phyloP scores from a whole-genome alignment of 179 eudicot genomes.

The Silene vulgaris region DNA sequence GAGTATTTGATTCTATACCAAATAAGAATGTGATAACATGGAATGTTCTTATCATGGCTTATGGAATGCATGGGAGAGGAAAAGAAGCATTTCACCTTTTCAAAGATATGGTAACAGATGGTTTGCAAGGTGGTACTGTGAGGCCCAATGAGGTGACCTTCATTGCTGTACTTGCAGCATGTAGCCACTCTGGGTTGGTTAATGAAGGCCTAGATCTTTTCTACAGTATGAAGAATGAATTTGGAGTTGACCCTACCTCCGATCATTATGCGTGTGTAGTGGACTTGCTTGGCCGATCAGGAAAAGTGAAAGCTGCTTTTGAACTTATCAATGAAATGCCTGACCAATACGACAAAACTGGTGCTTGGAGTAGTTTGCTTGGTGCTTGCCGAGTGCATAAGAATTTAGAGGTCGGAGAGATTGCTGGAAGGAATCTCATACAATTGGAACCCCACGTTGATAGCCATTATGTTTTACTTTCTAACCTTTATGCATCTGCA shows the following conservation, averaged over 20 bases:
- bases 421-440: constrained; percentile 40
- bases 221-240: constrained; percentile 36
- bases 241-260: constrained; percentile 34
- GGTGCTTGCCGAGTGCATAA: constrained; percentile 54
- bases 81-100: constrained; percentile 34
- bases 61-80: constrained; percentile 49
- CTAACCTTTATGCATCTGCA: constrained; percentile 48
- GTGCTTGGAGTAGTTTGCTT: constrained; percentile 56
- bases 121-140: constrained; percentile 24
- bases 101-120: constrained; percentile 29
- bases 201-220: constrained; percentile 45
- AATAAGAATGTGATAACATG: constrained; percentile 47
- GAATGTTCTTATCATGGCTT: constrained; percentile 50
- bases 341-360: constrained; percentile 30
- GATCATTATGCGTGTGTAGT: constrained; percentile 63
- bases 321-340: constrained; percentile 46
- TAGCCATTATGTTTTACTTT: constrained; percentile 61
- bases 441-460: constrained; percentile 49
- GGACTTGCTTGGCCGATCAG: constrained; percentile 58
- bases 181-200: constrained; percentile 50
- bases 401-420: constrained; percentile 51
- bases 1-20: constrained; percentile 37
- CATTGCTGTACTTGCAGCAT: constrained; percentile 41
- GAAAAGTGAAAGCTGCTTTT: constrained; percentile 46
- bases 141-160: constrained; percentile 40